These are phyloP conservation scores for Trebouxia sp. DNA, from an alignment of 139 green algal species.

Conservation along the genomic window DNA sequence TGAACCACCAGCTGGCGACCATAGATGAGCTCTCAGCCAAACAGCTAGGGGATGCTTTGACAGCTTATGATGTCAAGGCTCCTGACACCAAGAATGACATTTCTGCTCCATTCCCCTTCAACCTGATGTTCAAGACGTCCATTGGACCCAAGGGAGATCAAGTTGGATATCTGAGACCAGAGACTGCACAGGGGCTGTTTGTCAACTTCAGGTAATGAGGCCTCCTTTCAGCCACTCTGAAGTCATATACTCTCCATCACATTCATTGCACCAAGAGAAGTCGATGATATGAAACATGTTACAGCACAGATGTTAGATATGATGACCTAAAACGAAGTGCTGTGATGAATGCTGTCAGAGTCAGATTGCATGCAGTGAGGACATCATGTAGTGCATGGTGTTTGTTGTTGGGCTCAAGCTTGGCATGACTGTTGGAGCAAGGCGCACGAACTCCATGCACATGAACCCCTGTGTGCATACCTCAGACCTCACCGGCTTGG, in stretches of 20 bases:
- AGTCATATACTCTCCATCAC: neutral
- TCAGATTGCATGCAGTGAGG: no score
- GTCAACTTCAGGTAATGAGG: constrained; percentile 80
- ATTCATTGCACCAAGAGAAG: no score
- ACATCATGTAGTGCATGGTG: no score
- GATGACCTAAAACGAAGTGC: no score
- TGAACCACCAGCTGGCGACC: constrained; percentile 68
- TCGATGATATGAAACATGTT: neutral
- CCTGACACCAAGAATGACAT: constrained; percentile 96
- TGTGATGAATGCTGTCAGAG: no score
- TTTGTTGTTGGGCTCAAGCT: neutral
- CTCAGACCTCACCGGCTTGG: neutral
- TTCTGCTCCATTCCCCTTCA: constrained; percentile 93
- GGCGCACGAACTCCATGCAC: neutral
- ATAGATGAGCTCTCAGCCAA: constrained; percentile 88
- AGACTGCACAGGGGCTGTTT: constrained; percentile 93
- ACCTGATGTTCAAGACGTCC: constrained; percentile 97
- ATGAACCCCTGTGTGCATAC: neutral
- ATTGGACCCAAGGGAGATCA: constrained; percentile 86
- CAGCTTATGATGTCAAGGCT: constrained; percentile 78
- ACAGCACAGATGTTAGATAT: no score
- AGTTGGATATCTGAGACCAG: constrained; percentile 86
- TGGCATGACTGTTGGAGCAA: neutral
- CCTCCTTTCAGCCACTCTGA: neutral
- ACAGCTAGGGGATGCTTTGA: constrained; percentile 77